These are phyloP conservation scores for Diplodia sapinea DNA, from an alignment of 2,329 filamentous ascomycete species.

Conservation along the genomic window DNA sequence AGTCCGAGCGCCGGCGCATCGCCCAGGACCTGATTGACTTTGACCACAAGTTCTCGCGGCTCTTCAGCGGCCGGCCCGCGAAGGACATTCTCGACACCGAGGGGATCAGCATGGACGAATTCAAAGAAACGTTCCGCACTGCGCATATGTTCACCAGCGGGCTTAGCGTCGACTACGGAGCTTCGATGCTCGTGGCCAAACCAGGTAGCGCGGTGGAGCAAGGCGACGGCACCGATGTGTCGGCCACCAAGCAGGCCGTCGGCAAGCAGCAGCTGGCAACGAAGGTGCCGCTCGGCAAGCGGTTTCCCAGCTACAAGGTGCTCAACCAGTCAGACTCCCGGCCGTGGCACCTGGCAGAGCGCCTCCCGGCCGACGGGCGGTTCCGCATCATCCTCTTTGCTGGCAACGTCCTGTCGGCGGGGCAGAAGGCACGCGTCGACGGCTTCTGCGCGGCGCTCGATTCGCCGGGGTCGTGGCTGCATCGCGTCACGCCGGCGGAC, in stretches of 20 bases:
- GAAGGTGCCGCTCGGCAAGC: constrained; percentile 59
- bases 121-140: constrained; percentile 66
- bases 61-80: constrained; percentile 58
- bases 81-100: constrained; percentile 66
- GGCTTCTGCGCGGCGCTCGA: constrained; percentile 55
- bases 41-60: constrained; percentile 55
- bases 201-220: constrained; percentile 51
- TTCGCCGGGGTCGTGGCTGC: constrained; percentile 50
- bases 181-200: constrained; percentile 64
- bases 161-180: constrained; percentile 63
- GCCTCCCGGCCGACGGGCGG: constrained; percentile 62
- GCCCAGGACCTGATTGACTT: constrained; percentile 69
- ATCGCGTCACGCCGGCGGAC: constrained; percentile 48
- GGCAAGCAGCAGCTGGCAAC: constrained; percentile 53
- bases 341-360: constrained; percentile 65
- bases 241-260: constrained; percentile 33
- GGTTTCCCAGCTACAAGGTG: constrained; percentile 65
- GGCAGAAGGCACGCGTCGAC: constrained; percentile 55
- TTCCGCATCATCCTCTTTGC: constrained; percentile 68
- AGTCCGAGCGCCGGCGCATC: constrained; percentile 62
- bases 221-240: constrained; percentile 56
- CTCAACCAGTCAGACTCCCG: constrained; percentile 63
- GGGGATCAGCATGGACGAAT: constrained; percentile 67
- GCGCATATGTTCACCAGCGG: constrained; percentile 66
- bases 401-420: constrained; percentile 58